Evolutionary conservation across 768 basidiomycete genomes (phyloP), one percentile per base, ranked within the genome.

Genomic region (Cubamyces lactineus): DNA sequence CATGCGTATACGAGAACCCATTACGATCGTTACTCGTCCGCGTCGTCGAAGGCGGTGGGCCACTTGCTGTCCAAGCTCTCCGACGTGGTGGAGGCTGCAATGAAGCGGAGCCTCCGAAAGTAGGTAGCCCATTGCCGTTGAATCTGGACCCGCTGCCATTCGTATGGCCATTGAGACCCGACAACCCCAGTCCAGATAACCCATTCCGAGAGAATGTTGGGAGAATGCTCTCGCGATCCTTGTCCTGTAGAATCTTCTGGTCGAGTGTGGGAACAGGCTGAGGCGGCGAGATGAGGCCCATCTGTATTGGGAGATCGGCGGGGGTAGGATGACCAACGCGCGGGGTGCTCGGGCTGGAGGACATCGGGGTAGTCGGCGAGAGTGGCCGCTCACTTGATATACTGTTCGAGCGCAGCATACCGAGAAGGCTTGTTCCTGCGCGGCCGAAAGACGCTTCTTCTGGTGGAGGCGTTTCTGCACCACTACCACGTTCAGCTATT

Each of bases 361-460:
- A 62, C 16, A 64, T 59, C 17, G 66, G 59, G 26, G 65, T 51
- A 1, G 57, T 55, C 19, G 69, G 67, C 3, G 70, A 69, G 15
- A 63, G 38, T 3, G 70, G 65, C 15, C 67, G 55, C 51, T 67
- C 67, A 54, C 60, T 67, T 16, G 63, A 47, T 39, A 77, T 71
- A 45, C 79, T 75, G 63, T 73, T 79, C 23, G 78, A 74, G 41
- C 82, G 76, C 49, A 83, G 71, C 78, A 82, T 83, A 62, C 76
- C 78, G 43, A 87, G 72, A 39, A 89, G 74, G 66, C 79, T 85
- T 41, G 74, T 82, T 9, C 86, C 84, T 65, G 77, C 83, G 40
- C 79, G 79, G 24, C 79, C 77, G 60, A 88, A 87, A 11, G 86
- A 86, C 16, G 86, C 86, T 55, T 86, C 78, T n/a, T 71, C 57